Evolutionary conservation across 2,329 filamentous ascomycete species (phyloP).

Genomic region (Microdochium trichocladiopsis): DNA sequence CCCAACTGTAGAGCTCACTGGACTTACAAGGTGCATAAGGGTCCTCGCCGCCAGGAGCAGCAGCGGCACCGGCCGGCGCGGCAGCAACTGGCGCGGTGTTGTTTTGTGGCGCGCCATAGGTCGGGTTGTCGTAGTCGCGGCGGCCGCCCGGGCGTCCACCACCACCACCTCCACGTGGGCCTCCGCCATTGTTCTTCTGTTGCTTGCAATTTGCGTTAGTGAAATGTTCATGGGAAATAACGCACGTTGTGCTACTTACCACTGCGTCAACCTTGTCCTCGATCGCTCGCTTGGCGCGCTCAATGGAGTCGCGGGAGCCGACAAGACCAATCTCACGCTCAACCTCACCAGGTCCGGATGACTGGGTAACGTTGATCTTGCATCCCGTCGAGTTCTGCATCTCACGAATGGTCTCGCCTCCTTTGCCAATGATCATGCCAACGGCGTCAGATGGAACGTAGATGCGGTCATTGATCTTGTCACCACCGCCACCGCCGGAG

Average conservation of each 20-base stretch:
- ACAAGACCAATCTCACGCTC: slow-evolving; percentile 84
- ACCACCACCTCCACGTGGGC: slow-evolving; percentile 34
- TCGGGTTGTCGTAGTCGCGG: slow-evolving; percentile 48
- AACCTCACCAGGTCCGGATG: slow-evolving; percentile 67
- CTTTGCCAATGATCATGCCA: slow-evolving; percentile 94
- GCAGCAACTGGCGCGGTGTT: slow-evolving; percentile 25
- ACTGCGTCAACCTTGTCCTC: slow-evolving; percentile 90
- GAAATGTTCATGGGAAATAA: background rate
- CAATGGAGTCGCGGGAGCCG: slow-evolving; percentile 70
- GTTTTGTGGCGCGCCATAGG: slow-evolving; percentile 33
- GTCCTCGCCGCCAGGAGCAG: slow-evolving; percentile 41
- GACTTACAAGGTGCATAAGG: slow-evolving; percentile 69
- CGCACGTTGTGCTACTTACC: slow-evolving; percentile 45
- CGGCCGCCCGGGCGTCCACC: slow-evolving; percentile 30
- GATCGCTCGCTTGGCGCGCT: slow-evolving; percentile 74
- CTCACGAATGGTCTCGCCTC: slow-evolving; percentile 88
- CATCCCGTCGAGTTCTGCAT: slow-evolving; percentile 85
- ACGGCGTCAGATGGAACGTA: slow-evolving; percentile 85
- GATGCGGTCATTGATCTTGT: slow-evolving; percentile 77
- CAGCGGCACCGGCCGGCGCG: slow-evolving; percentile 31
- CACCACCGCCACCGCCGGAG: slow-evolving; percentile 30
- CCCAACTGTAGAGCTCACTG: background rate
- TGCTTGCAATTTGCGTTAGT: slow-evolving; percentile 31
- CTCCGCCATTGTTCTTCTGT: slow-evolving; percentile 45
- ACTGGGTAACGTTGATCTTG: slow-evolving; percentile 90